Evolutionary conservation across 805 yeast species (phyloP), one percentile per base, ranked within the genome.

Genomic region (Candida qinlingensis): DNA sequence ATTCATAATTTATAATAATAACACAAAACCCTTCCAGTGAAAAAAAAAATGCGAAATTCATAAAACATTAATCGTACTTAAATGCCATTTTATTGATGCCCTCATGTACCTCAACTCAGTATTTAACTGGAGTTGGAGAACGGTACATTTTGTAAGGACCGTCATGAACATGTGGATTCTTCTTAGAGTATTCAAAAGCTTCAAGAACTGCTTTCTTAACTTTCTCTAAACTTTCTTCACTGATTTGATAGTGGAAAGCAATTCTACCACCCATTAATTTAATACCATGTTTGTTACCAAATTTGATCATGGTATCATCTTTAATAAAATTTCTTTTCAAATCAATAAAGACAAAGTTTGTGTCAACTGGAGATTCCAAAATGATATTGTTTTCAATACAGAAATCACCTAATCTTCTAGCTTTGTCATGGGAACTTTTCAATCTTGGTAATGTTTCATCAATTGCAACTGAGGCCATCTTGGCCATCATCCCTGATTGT

Each of bases 301-400:
- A 67, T 55, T 75, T 73, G 28, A 72, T 73, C 49, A 87, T 67
- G 31, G 72, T 71, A 19, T 67, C 75, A 29, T 83, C 80, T 60
- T 83, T 79, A 65, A 89, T 76, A 45, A 71, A 71, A 44, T 56
- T 54, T 11, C 55, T 54, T 37, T 57, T 54, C 28, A 80, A 66
- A 62, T 90, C 92, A 45, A 87, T 59, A 60, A 87, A 87, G 39
- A 91, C 90, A 65, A 91, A 88, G 63, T 84, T 89, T 10, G 96
- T 85, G 52, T 90, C 82, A 4, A 81, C 85, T 3, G 97, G 96
- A n/a, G 78, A 72, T 60, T 79, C 84, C 51, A 87, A 68, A 30
- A 71, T 66, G 48, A 86, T 76, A 9, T 82, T 84, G 42, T 79
- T 59, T 36, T 67, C 64, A 41, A 63, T 58, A 59, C 87, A 81